Base-by-base conservation (phyloP, 495 filamentous ascomycete species). In the Xylaria bambusicola region DNA sequence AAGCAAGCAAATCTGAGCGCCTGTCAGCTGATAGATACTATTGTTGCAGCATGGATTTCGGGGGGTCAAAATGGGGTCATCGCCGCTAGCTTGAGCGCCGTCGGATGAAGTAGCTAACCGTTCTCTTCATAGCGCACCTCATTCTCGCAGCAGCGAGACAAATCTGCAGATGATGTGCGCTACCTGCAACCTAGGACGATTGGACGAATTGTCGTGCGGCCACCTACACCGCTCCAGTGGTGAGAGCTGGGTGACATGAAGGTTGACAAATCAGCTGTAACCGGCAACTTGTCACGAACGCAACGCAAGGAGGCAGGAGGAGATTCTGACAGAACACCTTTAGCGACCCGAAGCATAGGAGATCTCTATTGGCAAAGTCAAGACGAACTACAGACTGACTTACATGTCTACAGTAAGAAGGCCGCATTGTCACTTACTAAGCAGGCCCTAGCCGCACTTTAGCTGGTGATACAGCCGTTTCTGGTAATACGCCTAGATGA, bases 11-110 rank as follows among this genome's bases (percentile, higher is more conserved):
- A 53, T 23, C n/a, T 13, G 36, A 53, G 15, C 27, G 23, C 24
- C 12, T 9, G 50, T 27, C 38, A 38, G 38, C 24, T n/a, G 38
- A 44, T 33, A 5, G 29, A 5, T 21, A 20, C 7, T 29, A 53
- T 53, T 13, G 24, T 17, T 27, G 21, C n/a, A 53, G 36, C 38
- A 29, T 33, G 38, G 15, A 54, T 44, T 54, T 54, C 52, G 38
- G 52, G 52, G n/a, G 38, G 36, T 38, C n/a, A 21, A 13, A 33
- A 42, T 42, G 52, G 52, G 36, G 36, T 31, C 10, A 24, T 54
- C n/a, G 18, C 38, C 5, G 10, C 52, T 54, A 44, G 52, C 50
- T 53, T 29, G 33, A 21, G 50, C 21, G 35, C 50, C 21, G 20
- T 53, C 41, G n/a, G 24, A 35, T 41, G 33, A 41, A 41, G 50